Evolutionary conservation across 495 filamentous ascomycete genomes (phyloP).

Genomic region (Xylaria telfairii): DNA sequence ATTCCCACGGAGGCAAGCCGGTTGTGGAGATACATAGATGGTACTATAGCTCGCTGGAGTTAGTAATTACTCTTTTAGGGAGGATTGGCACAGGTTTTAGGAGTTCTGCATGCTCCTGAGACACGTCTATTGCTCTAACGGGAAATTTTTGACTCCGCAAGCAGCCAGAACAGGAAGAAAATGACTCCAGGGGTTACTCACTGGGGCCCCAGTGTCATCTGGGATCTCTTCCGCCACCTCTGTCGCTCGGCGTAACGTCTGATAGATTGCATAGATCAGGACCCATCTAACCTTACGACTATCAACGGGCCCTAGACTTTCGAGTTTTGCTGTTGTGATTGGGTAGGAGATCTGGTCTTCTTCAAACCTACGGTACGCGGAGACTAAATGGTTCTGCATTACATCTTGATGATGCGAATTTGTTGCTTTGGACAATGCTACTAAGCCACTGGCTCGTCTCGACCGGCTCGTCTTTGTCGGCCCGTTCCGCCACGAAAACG

Average conservation of each 20-base stretch:
- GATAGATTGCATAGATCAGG: slow-evolving; percentile 70
- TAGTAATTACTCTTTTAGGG: too few species aligned
- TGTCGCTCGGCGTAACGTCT: slow-evolving; percentile 63
- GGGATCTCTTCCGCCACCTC: slow-evolving; percentile 45
- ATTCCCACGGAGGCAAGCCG: slow-evolving; percentile 51
- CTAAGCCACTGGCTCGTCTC: slow-evolving; percentile 41
- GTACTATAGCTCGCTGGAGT: too few species aligned
- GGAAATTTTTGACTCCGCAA: too few species aligned
- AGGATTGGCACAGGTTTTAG: too few species aligned
- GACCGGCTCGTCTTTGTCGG: slow-evolving; percentile 42
- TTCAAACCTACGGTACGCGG: slow-evolving; percentile 55
- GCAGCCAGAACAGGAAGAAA: too few species aligned
- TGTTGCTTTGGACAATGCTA: slow-evolving; percentile 49
- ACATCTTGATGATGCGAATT: slow-evolving; percentile 42
- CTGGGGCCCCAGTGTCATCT: slow-evolving; percentile 36
- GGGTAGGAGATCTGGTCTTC: slow-evolving; percentile 47
- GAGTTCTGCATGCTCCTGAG: too few species aligned
- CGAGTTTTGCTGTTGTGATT: slow-evolving; percentile 44
- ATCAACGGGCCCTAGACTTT: slow-evolving; percentile 56
- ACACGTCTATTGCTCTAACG: too few species aligned
- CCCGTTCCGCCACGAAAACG: slow-evolving; percentile 33
- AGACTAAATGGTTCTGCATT: slow-evolving; percentile 47
- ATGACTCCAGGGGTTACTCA: too few species aligned
- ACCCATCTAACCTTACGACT: slow-evolving; percentile 74
- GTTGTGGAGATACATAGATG: slow-evolving; percentile 49